Base-by-base conservation (phyloP, 1,284 basidiomycete species). In the Mycena citricolor region DNA sequence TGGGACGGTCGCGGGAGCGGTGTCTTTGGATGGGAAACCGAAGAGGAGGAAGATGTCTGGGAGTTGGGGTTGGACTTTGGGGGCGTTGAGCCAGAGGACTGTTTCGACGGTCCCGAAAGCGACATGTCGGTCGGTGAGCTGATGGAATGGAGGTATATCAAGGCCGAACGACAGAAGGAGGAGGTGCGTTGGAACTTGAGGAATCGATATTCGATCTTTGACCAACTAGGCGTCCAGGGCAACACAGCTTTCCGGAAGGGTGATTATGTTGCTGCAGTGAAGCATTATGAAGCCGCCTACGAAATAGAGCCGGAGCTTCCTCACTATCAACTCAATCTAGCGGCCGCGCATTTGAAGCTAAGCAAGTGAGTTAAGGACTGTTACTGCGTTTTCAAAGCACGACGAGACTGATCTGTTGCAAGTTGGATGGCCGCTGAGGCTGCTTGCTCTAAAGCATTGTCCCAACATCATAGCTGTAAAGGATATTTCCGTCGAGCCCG, bases 31-130 rank as follows among this genome's bases (percentile, higher is more conserved):
- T 85, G 83, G 82, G 79, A 77, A 52, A 82, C 80, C 4, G 74
- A 76, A 44, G 79, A 81, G 20, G 83, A 86, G 52, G 83, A 86
- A 52, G 83, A 86, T 52, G 70, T 83, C 13, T 86, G 83, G 83
- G 80, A 82, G 47, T 62, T 80, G 22, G 78, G 80, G 41, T 62
- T 85, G 7, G 81, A 84, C 57, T 82, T 81, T 56, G 76, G 71
- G 2, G 65, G 65, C 20, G 57, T 71, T 31, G 78, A 77, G 35
- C 65, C 73, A 0, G 77, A 77, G 24, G 78, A 76, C 47, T 63
- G 62, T 31, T 68, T 66, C 13, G 70, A 71, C 33, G 61, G 64
- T 11, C 60, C 60, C 19, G 67, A 72, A 29, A 58, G 66, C 2
- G 78, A 80, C 32, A 79, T 82, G 76, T 81, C 79, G 0, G 79